Evolutionary conservation across 2,329 filamentous ascomycete genomes (phyloP).

Genomic region (Phialemoniopsis sp.): DNA sequence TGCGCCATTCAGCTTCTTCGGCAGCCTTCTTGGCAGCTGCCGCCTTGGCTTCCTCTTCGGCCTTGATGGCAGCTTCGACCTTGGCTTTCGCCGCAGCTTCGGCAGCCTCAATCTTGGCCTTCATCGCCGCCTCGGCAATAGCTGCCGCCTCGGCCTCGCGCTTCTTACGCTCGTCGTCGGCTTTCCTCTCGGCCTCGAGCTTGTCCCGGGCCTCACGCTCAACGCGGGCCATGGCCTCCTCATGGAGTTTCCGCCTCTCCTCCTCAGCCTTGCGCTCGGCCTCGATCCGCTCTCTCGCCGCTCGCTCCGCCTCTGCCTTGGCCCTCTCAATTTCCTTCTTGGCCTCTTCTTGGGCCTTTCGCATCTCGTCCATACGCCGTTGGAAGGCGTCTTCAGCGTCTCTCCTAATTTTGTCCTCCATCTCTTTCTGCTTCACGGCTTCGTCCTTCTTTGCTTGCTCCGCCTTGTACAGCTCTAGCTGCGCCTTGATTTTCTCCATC

Average conservation of each 20-base stretch:
- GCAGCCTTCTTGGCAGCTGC: constrained; percentile 17
- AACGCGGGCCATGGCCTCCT: constrained; percentile 24
- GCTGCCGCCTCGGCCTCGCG: constrained; percentile 45
- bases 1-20: constrained; percentile 32
- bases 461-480: constrained; percentile 47
- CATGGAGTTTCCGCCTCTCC: constrained; percentile 22
- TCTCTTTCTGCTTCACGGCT: constrained; percentile 34
- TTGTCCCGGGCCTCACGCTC: constrained; percentile 27
- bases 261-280: constrained; percentile 30
- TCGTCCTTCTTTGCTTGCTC: constrained; percentile 41
- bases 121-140: constrained; percentile 14
- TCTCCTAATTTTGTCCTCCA: constrained; percentile 33
- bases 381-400: constrained; percentile 18
- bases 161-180: constrained; percentile 34
- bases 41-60: constrained; percentile 28
- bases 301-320: constrained; percentile 38
- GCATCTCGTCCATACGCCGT: constrained; percentile 21
- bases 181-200: constrained; percentile 31
- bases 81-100: constrained; percentile 37
- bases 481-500: constrained; percentile 56
- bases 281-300: constrained; percentile 33
- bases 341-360: constrained; percentile 36
- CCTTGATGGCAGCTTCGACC: constrained; percentile 29
- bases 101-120: constrained; percentile 37
- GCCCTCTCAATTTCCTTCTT: constrained; percentile 43